phyloP scores from a whole-genome alignment of 805 yeast species.

The Nakazawaea sp. region DNA sequence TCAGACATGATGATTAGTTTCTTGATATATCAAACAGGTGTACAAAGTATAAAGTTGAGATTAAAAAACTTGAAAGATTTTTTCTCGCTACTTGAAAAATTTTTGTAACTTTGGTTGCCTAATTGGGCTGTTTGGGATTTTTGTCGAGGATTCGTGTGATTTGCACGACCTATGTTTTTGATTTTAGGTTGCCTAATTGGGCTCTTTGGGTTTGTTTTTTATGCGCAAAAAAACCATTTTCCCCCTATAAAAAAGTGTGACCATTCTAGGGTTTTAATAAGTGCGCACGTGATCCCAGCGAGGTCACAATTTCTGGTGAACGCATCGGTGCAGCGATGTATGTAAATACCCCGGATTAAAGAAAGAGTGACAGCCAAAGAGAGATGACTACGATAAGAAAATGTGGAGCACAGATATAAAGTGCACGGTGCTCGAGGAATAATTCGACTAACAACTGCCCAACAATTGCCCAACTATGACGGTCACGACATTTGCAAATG shows the following conservation, averaged over 20 bases:
- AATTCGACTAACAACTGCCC: not conserved
- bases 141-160: no score
- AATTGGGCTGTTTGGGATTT: conserved; percentile 7
- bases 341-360: not conserved
- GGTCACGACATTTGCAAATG: conserved; percentile 32
- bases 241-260: no score
- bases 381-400: not conserved
- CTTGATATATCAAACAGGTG: not conserved
- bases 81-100: conserved; percentile 1
- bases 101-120: conserved; percentile 5
- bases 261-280: no score
- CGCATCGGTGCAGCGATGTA: not conserved
- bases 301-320: no score
- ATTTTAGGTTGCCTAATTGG: no score
- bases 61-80: conserved; percentile 2
- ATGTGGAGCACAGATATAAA: not conserved
- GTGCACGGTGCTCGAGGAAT: not conserved
- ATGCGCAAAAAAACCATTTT: no score
- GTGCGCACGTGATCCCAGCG: not conserved
- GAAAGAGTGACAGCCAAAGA: not conserved
- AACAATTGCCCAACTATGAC: no score
- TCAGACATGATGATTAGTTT: conserved; percentile 60
- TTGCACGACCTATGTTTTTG: no score
- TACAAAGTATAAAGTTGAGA: conserved; percentile 1
- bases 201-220: no score